A percentile compares a stretch with the other conserved stretches of the same genome.
Evolutionary conservation across 805 yeast genomes (phyloP).

Genomic region (Candida ficus): DNA sequence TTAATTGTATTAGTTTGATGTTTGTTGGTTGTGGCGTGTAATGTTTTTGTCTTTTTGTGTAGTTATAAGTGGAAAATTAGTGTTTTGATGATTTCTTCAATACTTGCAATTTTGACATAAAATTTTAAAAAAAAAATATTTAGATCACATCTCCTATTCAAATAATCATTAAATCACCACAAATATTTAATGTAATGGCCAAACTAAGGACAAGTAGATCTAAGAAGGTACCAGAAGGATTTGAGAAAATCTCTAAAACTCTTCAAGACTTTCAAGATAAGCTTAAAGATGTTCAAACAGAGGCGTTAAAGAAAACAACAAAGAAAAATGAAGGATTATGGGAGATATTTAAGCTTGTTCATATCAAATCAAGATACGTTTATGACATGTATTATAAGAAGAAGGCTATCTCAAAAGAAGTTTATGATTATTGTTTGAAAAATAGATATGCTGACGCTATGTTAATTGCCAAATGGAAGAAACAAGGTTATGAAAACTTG

Average conservation of each 20-base stretch:
- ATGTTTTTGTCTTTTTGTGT: too few species aligned
- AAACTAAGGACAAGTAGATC: conserved; percentile 36
- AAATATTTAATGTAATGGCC: conserved; percentile 34
- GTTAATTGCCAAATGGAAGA: conserved; percentile 80
- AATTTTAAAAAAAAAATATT: not conserved
- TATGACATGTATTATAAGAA: conserved; percentile 70
- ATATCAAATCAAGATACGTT: conserved; percentile 70
- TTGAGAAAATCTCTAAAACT: conserved; percentile 61
- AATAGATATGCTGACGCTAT: conserved; percentile 63
- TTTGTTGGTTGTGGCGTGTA: too few species aligned
- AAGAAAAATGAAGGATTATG: conserved; percentile 55
- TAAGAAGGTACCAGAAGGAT: conserved; percentile 69
- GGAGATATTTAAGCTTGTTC: conserved; percentile 66
- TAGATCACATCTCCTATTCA: too few species aligned
- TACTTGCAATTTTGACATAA: not conserved
- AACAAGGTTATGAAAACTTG: conserved; percentile 78
- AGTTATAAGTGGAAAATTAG: too few species aligned
- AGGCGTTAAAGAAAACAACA: conserved; percentile 34
- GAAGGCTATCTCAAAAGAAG: conserved; percentile 56
- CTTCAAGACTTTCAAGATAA: conserved; percentile 52
- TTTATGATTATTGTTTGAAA: conserved; percentile 70
- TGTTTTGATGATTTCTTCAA: too few species aligned
- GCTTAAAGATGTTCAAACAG: conserved; percentile 47
- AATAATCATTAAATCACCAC: too few species aligned
- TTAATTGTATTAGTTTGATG: too few species aligned